Base-by-base conservation (phyloP, 495 filamentous ascomycete genomes). In the Talaromyces stipitatus region DNA sequence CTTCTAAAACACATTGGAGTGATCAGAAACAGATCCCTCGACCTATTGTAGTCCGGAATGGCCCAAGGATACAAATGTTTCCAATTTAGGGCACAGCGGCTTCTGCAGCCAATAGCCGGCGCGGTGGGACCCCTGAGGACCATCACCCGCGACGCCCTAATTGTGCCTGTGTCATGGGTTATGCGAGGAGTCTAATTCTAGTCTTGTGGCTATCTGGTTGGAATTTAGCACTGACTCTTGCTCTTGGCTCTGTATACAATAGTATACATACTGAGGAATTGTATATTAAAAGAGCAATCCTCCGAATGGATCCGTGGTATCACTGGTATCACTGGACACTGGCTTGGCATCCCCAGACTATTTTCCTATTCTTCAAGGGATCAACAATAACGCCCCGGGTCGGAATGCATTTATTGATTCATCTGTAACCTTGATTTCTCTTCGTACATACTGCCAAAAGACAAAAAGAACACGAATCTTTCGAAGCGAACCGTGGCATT, bases 61-160 rank as follows among this genome's bases (percentile, higher is more conserved):
- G 36, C 36, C 11, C 18, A 16, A 41, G 36, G 36, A 16, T 41
- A 18, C 36, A 18, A 18, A 14, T 46, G 54, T 55, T 55, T 55
- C 54, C 54, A 27, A 45, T 55, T 48, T 45, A 43, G 54, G 54
- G 54, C 38, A 54, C 52, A 38, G 52, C 29, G 28, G 28, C 52
- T 32, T 54, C 32, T n/a, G 20, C 53, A 29, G 33, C 54, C 54
- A 55, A 55, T 55, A 14, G 36, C 20, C 20, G 26, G 33, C 54
- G 36, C 14, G 20, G 11, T 16, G 14, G 12, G 20, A 24, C 14
- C 33, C 26, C 26, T 28, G 33, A 46, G 4, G 54, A 4, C 24
- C 32, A 55, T 46, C 38, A 55, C 26, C 54, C 54, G 54, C 24
- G 36, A 46, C 54, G 54, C 23, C 20, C 22, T 8, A 6, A 3